phyloP scores from a whole-genome alignment of 1,284 basidiomycete species.

The Tilletiopsis washingtonensis region DNA sequence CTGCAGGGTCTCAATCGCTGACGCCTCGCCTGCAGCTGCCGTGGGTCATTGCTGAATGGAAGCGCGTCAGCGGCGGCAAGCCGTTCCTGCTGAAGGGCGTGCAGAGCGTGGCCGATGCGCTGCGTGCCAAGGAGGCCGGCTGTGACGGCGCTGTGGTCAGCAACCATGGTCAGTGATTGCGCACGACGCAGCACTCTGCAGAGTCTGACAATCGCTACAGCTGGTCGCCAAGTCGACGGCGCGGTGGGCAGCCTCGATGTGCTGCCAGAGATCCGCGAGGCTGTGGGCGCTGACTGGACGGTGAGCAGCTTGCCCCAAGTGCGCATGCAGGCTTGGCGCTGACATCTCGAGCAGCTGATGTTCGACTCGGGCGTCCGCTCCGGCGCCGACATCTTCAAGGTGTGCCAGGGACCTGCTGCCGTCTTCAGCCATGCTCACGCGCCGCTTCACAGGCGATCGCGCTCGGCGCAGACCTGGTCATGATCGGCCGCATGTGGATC shows the following conservation, averaged over 20 bases:
- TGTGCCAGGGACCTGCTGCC: constrained; percentile 62
- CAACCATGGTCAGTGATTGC: not conserved
- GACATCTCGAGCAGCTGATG: no score
- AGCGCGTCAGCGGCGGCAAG: constrained; percentile 54
- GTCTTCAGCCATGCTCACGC: no score
- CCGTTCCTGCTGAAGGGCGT: constrained; percentile 57
- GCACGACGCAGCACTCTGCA: no score
- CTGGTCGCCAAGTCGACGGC: constrained; percentile 49
- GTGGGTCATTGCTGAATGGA: no score
- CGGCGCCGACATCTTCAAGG: not conserved
- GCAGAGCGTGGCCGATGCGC: constrained; percentile 55
- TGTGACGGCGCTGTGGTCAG: constrained; percentile 69
- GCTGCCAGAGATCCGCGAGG: constrained; percentile 53
- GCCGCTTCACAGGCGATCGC: constrained; percentile 58
- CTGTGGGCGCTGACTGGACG: no score
- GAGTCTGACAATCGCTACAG: constrained; percentile 43
- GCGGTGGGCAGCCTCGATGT: constrained; percentile 13
- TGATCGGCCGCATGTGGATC: constrained; percentile 43
- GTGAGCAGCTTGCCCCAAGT: no score
- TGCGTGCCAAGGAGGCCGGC: constrained; percentile 59
- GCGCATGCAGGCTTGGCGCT: no score
- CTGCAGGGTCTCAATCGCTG: no score
- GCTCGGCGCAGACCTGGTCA: constrained; percentile 45
- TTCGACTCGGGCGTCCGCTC: constrained; percentile 69
- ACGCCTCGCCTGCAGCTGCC: no score